A percentile compares a stretch with the other conserved stretches of the same genome.
Conservation (phyloP, 225 moss, liverwort and hornwort genomes). For the Climacium dendroides region DNA sequence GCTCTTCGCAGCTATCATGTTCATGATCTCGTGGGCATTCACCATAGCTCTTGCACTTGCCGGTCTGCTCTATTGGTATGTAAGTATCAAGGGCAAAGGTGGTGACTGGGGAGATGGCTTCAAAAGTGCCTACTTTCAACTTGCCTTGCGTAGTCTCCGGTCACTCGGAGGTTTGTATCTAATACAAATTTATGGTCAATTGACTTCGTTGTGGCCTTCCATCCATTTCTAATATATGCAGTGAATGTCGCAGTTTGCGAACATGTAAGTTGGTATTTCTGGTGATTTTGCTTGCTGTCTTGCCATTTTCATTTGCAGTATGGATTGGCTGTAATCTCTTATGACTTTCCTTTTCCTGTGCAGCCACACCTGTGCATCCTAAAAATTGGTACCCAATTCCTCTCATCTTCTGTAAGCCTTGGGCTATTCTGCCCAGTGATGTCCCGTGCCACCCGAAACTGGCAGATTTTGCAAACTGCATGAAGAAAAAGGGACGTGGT, state of each 20-base stretch:
- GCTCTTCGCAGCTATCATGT: conserved; percentile 75
- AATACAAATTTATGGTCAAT: neutral
- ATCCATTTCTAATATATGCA: neutral
- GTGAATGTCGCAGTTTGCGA: neutral
- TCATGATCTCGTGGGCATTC: conserved; percentile 91
- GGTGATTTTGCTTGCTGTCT: neutral
- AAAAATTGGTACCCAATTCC: conserved; percentile 99
- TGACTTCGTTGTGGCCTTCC: neutral
- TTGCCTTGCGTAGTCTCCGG: conserved; percentile 95
- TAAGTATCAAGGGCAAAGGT: conserved; percentile 99
- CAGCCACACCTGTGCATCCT: conserved; percentile 97
- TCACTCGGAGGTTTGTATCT: conserved; percentile 71
- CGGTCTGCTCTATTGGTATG: conserved; percentile 88
- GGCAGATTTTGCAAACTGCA: conserved; percentile 97
- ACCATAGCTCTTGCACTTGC: conserved; percentile 83
- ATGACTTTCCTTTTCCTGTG: neutral
- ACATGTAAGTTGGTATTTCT: neutral
- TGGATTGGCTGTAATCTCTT: neutral
- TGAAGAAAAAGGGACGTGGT: conserved; percentile 99
- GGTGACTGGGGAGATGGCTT: conserved; percentile 99
- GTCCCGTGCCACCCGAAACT: conserved; percentile 97
- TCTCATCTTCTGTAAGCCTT: conserved; percentile 93
- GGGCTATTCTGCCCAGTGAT: conserved; percentile 94
- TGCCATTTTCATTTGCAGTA: neutral
- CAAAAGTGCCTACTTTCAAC: conserved; percentile 99